Evolutionary conservation across 768 basidiomycete species (phyloP).

Genomic region (Crassisporium funariophilum): DNA sequence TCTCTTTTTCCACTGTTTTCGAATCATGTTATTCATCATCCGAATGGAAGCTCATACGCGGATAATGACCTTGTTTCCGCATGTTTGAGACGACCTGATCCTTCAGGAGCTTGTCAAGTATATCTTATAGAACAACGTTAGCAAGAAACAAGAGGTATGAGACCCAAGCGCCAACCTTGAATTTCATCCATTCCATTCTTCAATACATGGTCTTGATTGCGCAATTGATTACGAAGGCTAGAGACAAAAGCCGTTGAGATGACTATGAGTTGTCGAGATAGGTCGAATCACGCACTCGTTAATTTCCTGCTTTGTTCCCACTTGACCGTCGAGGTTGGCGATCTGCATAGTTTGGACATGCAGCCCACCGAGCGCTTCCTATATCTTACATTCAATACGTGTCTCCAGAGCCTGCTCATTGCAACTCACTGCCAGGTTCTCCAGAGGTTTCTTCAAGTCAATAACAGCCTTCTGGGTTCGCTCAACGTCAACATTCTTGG

Average conservation of each 20-base stretch:
- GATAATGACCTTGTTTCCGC: conserved; percentile 41
- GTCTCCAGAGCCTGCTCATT: neutral
- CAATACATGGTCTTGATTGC: conserved; percentile 44
- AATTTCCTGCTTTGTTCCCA: conserved; percentile 41
- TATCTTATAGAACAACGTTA: conserved; percentile 30
- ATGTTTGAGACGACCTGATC: conserved; percentile 47
- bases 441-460: conserved; percentile 18
- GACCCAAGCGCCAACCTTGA: conserved; percentile 33
- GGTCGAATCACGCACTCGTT: conserved; percentile 35
- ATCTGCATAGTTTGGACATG: conserved; percentile 47
- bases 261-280: neutral
- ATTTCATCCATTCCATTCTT: conserved; percentile 50
- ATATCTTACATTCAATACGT: neutral
- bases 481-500: conserved; percentile 10
- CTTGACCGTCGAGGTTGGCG: conserved; percentile 39
- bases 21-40: conserved; percentile 1
- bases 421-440: conserved; percentile 18
- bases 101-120: conserved; percentile 48
- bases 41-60: neutral
- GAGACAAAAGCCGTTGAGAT: neutral
- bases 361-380: conserved; percentile 49
- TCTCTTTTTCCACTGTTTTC: conserved; percentile 50
- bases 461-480: conserved; percentile 13
- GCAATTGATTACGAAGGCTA: conserved; percentile 48
- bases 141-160: conserved; percentile 7